Conservation (phyloP, 106 monocot species). For the Dendrobium officinale region DNA sequence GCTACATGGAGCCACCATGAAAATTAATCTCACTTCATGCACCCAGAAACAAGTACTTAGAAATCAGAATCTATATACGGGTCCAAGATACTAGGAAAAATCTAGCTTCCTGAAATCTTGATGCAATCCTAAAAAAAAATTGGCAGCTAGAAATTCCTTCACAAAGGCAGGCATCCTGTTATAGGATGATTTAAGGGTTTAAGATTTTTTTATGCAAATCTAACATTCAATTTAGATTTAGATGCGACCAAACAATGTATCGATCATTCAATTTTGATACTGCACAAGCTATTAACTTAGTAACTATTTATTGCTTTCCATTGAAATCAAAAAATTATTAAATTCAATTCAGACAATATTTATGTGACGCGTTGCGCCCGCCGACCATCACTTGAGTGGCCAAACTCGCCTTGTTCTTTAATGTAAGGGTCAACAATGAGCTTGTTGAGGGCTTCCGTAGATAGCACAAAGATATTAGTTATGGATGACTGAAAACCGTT, state of each 20-base stretch:
- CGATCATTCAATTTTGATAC: background rate
- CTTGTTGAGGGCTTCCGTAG: too few species aligned
- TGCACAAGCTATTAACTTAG: background rate
- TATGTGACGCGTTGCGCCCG: background rate
- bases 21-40: background rate
- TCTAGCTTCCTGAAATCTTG: background rate
- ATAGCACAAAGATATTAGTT: too few species aligned
- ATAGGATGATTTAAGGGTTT: background rate
- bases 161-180: background rate
- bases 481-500: too few species aligned
- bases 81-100: background rate
- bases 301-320: background rate
- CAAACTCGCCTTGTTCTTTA: too few species aligned
- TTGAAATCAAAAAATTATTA: background rate
- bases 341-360: background rate
- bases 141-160: background rate
- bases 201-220: background rate
- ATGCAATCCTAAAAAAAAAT: background rate
- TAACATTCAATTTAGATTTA: background rate
- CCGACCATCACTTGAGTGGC: too few species aligned
- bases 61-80: background rate
- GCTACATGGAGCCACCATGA: background rate
- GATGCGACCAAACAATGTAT: background rate
- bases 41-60: background rate
- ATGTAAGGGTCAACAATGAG: too few species aligned